Evolutionary conservation across 1,284 basidiomycete species (phyloP).

Genomic region (Erythrobasidium hasegawianum): DNA sequence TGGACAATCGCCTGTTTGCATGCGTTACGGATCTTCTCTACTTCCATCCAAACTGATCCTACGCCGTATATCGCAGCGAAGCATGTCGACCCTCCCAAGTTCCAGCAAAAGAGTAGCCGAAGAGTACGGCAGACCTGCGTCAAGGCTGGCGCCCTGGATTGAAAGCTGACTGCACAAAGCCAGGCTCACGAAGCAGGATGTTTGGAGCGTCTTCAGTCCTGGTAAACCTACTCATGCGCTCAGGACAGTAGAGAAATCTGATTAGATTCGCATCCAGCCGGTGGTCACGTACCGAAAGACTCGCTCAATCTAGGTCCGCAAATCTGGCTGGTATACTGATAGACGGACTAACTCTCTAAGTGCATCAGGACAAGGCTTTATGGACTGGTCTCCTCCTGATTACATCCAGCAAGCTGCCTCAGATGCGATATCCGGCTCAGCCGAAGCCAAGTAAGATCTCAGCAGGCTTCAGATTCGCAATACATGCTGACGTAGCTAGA

Average conservation of each 20-base stretch:
- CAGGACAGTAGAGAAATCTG: not conserved
- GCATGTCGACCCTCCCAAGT: too few species aligned
- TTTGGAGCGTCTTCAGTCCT: constrained; percentile 43
- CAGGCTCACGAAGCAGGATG: constrained; percentile 36
- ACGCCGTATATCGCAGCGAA: too few species aligned
- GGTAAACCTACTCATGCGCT: not conserved
- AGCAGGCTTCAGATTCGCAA: constrained; percentile 69
- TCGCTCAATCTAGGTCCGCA: constrained; percentile 44
- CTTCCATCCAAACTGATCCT: too few species aligned
- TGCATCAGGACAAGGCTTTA: constrained; percentile 42
- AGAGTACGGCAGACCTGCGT: too few species aligned
- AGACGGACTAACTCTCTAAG: not conserved
- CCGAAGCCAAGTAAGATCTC: constrained; percentile 43
- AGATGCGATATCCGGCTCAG: constrained; percentile 63
- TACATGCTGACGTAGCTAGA: not conserved
- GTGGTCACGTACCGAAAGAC: constrained; percentile 44
- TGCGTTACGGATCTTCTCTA: too few species aligned
- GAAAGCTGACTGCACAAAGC: too few species aligned
- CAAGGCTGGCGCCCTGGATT: too few species aligned
- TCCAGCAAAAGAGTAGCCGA: too few species aligned
- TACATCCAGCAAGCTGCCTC: constrained; percentile 77
- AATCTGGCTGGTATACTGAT: constrained; percentile 33
- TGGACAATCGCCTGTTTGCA: too few species aligned
- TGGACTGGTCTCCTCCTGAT: constrained; percentile 63
- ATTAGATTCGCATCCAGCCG: constrained; percentile 1